These are phyloP conservation scores for Hypoxylon sp. DNA, from an alignment of 2,329 filamentous ascomycete genomes.

Conservation along the genomic window DNA sequence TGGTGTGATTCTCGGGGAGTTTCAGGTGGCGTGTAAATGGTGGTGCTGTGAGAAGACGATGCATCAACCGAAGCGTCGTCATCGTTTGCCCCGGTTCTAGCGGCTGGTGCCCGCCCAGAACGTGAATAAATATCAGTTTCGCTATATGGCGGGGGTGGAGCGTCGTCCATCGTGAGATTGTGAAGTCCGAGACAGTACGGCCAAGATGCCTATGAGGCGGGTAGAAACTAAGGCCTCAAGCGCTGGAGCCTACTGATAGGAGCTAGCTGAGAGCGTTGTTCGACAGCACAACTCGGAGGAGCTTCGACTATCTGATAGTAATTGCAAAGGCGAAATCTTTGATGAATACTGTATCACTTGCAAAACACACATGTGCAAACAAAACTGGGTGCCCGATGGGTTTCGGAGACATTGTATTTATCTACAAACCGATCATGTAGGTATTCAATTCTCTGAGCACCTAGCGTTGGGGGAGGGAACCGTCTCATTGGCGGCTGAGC, in stretches of 20 bases:
- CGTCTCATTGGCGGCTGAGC: conserved; percentile 38
- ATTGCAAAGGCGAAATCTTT: not conserved
- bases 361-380: conserved; percentile 10
- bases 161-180: conserved; percentile 52
- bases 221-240: too few species aligned
- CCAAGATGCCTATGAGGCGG: too few species aligned
- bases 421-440: conserved; percentile 14
- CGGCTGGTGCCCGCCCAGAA: conserved; percentile 54
- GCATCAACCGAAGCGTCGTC: conserved; percentile 60
- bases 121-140: conserved; percentile 70
- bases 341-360: not conserved
- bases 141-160: conserved; percentile 70
- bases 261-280: conserved; percentile 6
- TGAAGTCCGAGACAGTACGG: conserved; percentile 41
- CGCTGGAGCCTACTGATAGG: not conserved
- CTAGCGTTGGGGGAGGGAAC: conserved; percentile 15
- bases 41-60: conserved; percentile 60
- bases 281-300: not conserved
- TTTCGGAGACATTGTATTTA: conserved; percentile 33
- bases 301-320: not conserved
- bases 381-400: conserved; percentile 23
- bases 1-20: conserved; percentile 60
- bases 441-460: conserved; percentile 20
- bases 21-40: conserved; percentile 67
- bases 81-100: conserved; percentile 48